phyloP scores from a whole-genome alignment of 192 early-diverging fungal genomes.

The Coemansia sp. region DNA sequence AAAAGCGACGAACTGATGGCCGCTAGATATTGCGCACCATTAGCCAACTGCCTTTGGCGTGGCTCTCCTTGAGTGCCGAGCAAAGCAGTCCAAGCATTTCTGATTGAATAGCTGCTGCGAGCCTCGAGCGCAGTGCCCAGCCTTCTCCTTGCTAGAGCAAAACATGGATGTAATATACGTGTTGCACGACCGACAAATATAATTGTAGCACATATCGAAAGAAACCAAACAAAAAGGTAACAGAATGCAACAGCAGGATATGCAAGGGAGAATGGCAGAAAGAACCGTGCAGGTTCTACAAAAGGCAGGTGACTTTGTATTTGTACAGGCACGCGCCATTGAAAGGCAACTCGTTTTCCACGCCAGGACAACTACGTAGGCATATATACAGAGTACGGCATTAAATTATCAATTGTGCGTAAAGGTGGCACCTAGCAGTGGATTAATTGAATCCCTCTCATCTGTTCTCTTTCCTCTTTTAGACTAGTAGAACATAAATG shows the following conservation, averaged over 20 bases:
- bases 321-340: background rate
- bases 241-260: background rate
- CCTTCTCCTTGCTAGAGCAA: constrained; percentile 34
- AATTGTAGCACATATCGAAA: constrained; percentile 45
- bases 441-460: constrained; percentile 1
- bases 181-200: constrained; percentile 46
- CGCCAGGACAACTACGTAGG: background rate
- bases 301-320: background rate
- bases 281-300: background rate
- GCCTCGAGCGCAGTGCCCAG: constrained; percentile 34
- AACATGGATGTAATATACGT: constrained; percentile 46
- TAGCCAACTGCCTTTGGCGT: constrained; percentile 20
- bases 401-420: background rate
- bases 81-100: constrained; percentile 43
- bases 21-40: background rate
- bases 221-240: background rate
- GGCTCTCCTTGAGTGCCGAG: constrained; percentile 39
- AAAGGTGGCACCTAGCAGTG: background rate
- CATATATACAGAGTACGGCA: background rate
- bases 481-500: background rate
- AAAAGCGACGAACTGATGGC: background rate
- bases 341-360: background rate
- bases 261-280: background rate
- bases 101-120: constrained; percentile 28
- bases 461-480: background rate